These are phyloP conservation scores for Hygrocybe coccinea DNA, from an alignment of 768 basidiomycete genomes.

Conservation along the genomic window DNA sequence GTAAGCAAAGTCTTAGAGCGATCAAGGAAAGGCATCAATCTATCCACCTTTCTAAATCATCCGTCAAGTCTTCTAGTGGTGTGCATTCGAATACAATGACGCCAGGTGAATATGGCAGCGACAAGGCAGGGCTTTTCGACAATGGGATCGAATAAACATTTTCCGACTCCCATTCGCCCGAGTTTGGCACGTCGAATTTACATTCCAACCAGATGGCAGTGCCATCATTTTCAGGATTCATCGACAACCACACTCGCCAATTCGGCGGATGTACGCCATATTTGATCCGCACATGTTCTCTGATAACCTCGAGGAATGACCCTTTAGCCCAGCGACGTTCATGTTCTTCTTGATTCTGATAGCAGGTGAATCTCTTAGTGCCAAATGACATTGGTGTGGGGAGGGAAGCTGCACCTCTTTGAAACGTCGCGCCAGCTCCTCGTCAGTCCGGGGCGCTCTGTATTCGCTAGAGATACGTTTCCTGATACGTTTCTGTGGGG, in stretches of 20 bases:
- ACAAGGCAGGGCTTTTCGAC: constrained; percentile 17
- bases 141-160: constrained; percentile 58
- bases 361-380: constrained; percentile 10
- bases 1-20: no score
- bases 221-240: constrained; percentile 65
- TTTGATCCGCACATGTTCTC: constrained; percentile 31
- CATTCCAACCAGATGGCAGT: constrained; percentile 78
- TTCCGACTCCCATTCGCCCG: constrained; percentile 59
- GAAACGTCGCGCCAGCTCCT: constrained; percentile 58
- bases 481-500: constrained; percentile 39
- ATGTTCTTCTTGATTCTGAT: constrained; percentile 68
- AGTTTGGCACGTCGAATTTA: constrained; percentile 66
- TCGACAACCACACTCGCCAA: constrained; percentile 71
- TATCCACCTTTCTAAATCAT: constrained; percentile 63
- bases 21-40: no score
- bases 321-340: constrained; percentile 69
- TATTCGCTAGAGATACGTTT: constrained; percentile 43
- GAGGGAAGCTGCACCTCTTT: constrained; percentile 56
- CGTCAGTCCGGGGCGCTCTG: constrained; percentile 53
- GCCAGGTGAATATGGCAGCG: constrained; percentile 47
- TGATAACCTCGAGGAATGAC: constrained; percentile 55
- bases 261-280: constrained; percentile 29
- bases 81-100: constrained; percentile 74
- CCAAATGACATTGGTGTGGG: constrained; percentile 12
- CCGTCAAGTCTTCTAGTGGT: constrained; percentile 54